Conservation (phyloP, 75 land plant species). For the Chamaecyparis obtusa region DNA sequence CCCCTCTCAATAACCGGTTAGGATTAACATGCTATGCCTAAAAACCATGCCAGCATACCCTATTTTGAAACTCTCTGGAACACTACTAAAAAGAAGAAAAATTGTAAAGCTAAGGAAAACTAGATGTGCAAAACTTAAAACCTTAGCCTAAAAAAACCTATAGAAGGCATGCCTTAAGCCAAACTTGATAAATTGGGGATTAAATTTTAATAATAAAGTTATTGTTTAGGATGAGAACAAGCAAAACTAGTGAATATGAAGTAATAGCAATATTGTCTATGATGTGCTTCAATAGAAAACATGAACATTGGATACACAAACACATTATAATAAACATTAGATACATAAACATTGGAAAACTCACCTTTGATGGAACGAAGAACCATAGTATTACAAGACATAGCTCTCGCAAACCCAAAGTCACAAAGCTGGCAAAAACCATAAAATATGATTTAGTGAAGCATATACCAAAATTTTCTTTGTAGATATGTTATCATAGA, state of each 20-base stretch:
- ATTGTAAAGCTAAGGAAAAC: too few species aligned
- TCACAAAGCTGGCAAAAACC: constrained; percentile 82
- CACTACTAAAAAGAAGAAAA: too few species aligned
- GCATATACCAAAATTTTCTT: not conserved
- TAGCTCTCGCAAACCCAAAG: constrained; percentile 99
- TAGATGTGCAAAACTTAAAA: too few species aligned
- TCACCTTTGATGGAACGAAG: constrained; percentile 93
- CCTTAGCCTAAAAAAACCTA: not conserved
- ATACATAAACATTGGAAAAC: not conserved
- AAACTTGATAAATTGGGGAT: not conserved
- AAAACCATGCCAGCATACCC: too few species aligned
- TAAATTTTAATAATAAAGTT: not conserved
- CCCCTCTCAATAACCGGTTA: too few species aligned
- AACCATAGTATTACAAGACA: constrained; percentile 98
- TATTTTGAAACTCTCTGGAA: too few species aligned
- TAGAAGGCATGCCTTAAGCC: not conserved
- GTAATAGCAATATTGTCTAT: not conserved
- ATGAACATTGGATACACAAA: not conserved
- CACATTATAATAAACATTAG: not conserved
- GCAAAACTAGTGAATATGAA: not conserved
- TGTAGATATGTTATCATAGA: not conserved
- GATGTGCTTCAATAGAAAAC: not conserved
- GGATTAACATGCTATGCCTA: too few species aligned
- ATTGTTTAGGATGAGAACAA: not conserved
- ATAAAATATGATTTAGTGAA: not conserved